A percentile compares a stretch with the other conserved stretches of the same genome.
Evolutionary conservation across 2,329 filamentous ascomycete genomes (phyloP).

Genomic region (Pestalotiopsis sp.): DNA sequence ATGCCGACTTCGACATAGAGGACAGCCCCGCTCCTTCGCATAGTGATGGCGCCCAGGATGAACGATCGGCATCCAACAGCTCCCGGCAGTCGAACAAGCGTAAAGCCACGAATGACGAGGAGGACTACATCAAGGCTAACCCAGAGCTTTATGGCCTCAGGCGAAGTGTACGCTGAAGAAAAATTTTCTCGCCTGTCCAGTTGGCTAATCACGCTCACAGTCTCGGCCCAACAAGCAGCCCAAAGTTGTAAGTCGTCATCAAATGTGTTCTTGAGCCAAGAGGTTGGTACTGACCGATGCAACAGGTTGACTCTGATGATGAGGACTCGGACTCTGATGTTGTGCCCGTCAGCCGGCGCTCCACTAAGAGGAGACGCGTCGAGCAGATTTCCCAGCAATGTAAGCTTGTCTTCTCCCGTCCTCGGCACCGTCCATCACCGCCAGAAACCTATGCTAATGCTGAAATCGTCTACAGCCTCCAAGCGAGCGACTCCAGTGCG

Average conservation of each 20-base stretch:
- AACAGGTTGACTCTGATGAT: slow-evolving; percentile 50
- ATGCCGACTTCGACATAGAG: slow-evolving; percentile 78
- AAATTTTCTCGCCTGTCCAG: slow-evolving; percentile 16
- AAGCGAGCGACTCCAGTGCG: slow-evolving; percentile 61
- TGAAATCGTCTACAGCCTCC: slow-evolving; percentile 48
- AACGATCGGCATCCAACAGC: slow-evolving; percentile 71
- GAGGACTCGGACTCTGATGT: slow-evolving; percentile 76
- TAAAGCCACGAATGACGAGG: slow-evolving; percentile 69
- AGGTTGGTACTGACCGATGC: slow-evolving; percentile 16
- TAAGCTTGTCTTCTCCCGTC: slow-evolving; percentile 41
- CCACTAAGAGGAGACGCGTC: slow-evolving; percentile 70
- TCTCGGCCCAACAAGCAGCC: slow-evolving; percentile 60
- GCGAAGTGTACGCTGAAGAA: slow-evolving; percentile 72
- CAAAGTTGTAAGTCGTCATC: slow-evolving; percentile 52
- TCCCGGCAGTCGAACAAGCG: slow-evolving; percentile 74
- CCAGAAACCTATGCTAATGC: not conserved
- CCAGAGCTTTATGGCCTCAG: slow-evolving; percentile 93
- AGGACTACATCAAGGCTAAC: slow-evolving; percentile 86
- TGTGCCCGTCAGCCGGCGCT: slow-evolving; percentile 57
- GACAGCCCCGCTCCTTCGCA: slow-evolving; percentile 55
- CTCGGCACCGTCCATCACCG: slow-evolving; percentile 3
- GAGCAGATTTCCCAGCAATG: slow-evolving; percentile 63
- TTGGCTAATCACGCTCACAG: slow-evolving; percentile 42
- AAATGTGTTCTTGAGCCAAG: not conserved
- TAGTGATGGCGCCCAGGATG: slow-evolving; percentile 50